Base-by-base conservation (phyloP, 2,329 filamentous ascomycete genomes). In the Penicillium sp. region DNA sequence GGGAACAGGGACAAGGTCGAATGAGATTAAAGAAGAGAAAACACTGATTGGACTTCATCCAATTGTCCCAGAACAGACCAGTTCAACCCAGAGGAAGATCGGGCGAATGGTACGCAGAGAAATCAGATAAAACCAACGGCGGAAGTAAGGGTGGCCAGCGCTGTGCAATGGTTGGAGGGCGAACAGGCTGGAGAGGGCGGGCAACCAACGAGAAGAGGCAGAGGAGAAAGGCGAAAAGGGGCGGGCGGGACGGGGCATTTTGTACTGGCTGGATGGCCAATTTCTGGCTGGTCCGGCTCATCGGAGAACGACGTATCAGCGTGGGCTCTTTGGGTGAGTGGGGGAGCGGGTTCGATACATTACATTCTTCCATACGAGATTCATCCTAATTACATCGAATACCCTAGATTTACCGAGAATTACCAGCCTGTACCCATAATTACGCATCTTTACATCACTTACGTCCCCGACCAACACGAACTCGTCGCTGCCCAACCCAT, bases 191-290 rank as follows among this genome's bases (percentile, higher is more conserved):
- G 70, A 68, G 65, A 70, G 65, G 66, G 59, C 62, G 68, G 71
- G 75, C 71, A 71, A 76, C 75, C 75, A 77, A 77, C 75, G 75
- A 77, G 75, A 76, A 69, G 68, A 66, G 73, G 73, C 74, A 76
- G 72, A 75, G 68, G 72, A 68, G 72, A 67, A 69, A 75, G 73
- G 69, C 65, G 68, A 67, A 68, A 69, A 66, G 69, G 71, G 72
- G 70, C 71, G 71, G 70, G 66, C 73, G 72, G 73, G 73, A 76
- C 76, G 75, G 75, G 72, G 74, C 74, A 76, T 77, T 77, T 70
- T 77, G 74, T 77, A 76, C 71, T 68, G 68, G 65, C 66, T 67
- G 61, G 64, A 54, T 8, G 65, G 65, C 68, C 66, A 71, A 65
- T 74, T 40, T 25, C 51, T 53, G 51, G 51, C 51, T 53, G 51